phyloP scores from a whole-genome alignment of 106 monocot species.

The Cymbidium sinense region DNA sequence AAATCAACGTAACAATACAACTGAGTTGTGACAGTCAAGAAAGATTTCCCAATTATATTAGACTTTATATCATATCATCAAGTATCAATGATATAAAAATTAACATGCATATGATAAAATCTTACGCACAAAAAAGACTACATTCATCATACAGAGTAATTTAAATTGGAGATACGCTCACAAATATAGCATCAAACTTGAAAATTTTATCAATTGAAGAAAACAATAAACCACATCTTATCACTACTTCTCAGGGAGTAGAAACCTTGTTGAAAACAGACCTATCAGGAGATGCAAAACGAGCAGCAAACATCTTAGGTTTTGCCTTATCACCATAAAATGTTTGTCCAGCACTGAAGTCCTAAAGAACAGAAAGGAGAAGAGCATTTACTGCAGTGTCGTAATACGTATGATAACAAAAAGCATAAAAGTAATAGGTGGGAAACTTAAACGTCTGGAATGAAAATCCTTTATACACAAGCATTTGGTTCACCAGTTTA shows the following conservation, averaged over 20 bases:
- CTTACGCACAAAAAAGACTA: background rate
- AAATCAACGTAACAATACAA: too few species aligned
- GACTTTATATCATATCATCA: background rate
- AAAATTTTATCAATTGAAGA: background rate
- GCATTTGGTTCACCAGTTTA: too few species aligned
- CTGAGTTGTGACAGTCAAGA: too few species aligned
- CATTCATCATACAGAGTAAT: background rate
- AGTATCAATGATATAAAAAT: background rate
- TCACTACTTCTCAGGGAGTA: background rate
- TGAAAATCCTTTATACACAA: too few species aligned
- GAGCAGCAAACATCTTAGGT: conserved; percentile 56
- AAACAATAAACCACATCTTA: background rate
- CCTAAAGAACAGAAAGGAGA: conserved; percentile 20
- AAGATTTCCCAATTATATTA: too few species aligned
- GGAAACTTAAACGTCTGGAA: background rate
- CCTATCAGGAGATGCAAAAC: conserved; percentile 65
- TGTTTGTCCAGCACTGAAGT: conserved; percentile 51
- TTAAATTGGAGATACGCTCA: background rate
- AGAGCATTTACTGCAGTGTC: background rate
- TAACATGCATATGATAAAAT: background rate
- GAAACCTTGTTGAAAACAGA: conserved; percentile 6
- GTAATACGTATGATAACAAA: background rate
- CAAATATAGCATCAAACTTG: background rate
- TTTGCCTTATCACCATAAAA: conserved; percentile 71
- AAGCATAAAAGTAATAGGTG: background rate